Percentiles rank a stretch among this genome's conserved stretches.
Conservation (phyloP, 371 early-diverging fungal genomes). For the Lichtheimia ramosa region DNA sequence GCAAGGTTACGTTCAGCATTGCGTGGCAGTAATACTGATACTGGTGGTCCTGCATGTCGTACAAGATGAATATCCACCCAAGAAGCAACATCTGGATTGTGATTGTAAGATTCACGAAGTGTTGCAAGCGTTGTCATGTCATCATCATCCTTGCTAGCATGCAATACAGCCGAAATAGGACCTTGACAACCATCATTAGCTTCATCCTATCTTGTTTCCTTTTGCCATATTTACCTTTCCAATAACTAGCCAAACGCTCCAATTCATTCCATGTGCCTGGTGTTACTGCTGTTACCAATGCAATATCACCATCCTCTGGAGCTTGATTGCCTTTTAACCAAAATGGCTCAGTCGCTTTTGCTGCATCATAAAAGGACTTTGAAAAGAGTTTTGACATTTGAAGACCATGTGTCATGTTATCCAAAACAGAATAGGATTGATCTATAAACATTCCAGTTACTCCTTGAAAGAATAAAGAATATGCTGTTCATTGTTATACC, state of each 20-base stretch:
- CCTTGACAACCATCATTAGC: conserved; percentile 17
- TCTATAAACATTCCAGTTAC: conserved; percentile 15
- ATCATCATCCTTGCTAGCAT: conserved; percentile 25
- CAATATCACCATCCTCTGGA: conserved; percentile 29
- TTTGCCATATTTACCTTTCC: conserved; percentile 51
- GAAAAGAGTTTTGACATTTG: conserved; percentile 50
- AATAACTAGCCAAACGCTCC: conserved; percentile 33
- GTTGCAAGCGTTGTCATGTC: conserved; percentile 6
- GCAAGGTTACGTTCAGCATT: conserved; percentile 55
- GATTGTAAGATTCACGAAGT: conserved; percentile 22
- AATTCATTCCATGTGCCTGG: conserved; percentile 38
- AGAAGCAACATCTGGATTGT: conserved; percentile 20
- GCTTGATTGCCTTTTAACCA: conserved; percentile 32
- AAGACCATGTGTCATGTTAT: conserved; percentile 41
- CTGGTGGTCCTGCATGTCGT: conserved; percentile 16
- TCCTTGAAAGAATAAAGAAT: too few species aligned
- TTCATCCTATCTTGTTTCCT: neutral
- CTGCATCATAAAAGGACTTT: conserved; percentile 36
- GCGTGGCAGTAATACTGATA: conserved; percentile 37
- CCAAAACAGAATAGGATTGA: conserved; percentile 32
- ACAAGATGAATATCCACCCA: conserved; percentile 43
- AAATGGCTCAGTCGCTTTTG: conserved; percentile 35
- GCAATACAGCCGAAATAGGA: conserved; percentile 46
- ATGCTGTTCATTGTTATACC: conserved; percentile 17
- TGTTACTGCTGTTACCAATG: conserved; percentile 40